Evolutionary conservation across 129 eudicot species (phyloP), one percentile per base, ranked within the genome.

Genomic region (Pulicaria dysenterica): DNA sequence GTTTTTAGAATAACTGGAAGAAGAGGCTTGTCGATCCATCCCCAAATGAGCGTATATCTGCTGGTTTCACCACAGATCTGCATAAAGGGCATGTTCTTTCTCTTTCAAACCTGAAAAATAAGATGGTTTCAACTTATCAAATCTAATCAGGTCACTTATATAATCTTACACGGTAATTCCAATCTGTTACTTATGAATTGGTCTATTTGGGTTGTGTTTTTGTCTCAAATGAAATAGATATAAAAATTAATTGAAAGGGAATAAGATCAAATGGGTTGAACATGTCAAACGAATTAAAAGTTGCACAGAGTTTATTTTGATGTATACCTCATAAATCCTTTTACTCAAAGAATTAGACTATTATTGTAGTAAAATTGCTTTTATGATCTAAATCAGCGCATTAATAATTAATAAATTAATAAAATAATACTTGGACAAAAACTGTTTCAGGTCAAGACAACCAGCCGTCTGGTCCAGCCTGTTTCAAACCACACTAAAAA

Each of bases 11-110:
- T 58, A 88, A 62, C 73, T 77, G 85, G 79, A 82, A 84, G 75
- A 77, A 84, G 9, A 84, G 83, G 72, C 73, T 84, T 4, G 94
- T 84, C 42, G 94, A 87, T 41, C 94, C 94, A 49, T 88, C 89
- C 17, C 87, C 86, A 64, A 77, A 88, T 41, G 94, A 88, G 9
- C 83, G 82, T 51, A 88, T 47, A 75, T 82, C 94, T 44, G 94
- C 89, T 24, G 89, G 87, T 72, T 87, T 77, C 70, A 88, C 94
- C 75, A 88, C 75, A 24, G 94, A 87, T 73, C 94, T 82, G 82
- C 94, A 88, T 65, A 88, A 71, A 11, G 94, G 94, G 77, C 94
- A 88, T 8, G 94, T 88, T 77, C 94, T 77, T 43, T 88, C 94
- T 80, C 94, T 77, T 66, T 88, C 94, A 56, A 88, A 88, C 94